Conservation (phyloP, 2,329 filamentous ascomycete species). For the Ophiostoma sp. region DNA sequence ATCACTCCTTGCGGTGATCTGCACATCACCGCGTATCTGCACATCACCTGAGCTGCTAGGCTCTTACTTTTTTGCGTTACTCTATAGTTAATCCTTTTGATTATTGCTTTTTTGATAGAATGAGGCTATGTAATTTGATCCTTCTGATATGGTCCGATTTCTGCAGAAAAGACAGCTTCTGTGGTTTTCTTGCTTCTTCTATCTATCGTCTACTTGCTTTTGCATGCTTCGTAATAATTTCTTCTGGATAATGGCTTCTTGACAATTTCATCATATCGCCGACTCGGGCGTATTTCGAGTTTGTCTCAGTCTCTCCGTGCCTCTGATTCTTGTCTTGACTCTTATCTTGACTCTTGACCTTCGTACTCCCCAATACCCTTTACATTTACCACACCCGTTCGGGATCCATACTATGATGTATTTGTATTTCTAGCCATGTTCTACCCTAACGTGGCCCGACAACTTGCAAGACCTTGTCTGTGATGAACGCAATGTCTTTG, state of each 20-base stretch:
- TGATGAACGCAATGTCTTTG: conserved; percentile 3
- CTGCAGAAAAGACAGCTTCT: neutral
- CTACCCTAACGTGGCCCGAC: conserved; percentile 8
- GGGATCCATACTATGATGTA: neutral
- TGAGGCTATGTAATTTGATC: neutral
- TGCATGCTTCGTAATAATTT: neutral
- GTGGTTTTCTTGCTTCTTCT: neutral
- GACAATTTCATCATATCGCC: neutral
- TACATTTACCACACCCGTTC: neutral
- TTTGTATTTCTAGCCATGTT: neutral
- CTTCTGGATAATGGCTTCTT: neutral
- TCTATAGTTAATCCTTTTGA: too few relatives aligned
- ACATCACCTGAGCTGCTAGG: conserved; percentile 3
- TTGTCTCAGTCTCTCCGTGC: neutral
- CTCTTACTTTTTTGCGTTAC: neutral
- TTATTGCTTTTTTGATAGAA: neutral
- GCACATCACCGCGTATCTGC: conserved; percentile 11
- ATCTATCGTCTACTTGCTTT: neutral
- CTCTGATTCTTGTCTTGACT: neutral
- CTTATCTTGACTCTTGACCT: neutral
- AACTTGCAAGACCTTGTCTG: conserved; percentile 14
- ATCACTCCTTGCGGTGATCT: conserved; percentile 12
- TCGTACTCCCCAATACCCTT: neutral
- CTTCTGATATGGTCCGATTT: neutral
- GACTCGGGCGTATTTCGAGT: neutral